Base-by-base conservation (phyloP, 2,329 filamentous ascomycete species). In the Microdochium trichocladiopsis region DNA sequence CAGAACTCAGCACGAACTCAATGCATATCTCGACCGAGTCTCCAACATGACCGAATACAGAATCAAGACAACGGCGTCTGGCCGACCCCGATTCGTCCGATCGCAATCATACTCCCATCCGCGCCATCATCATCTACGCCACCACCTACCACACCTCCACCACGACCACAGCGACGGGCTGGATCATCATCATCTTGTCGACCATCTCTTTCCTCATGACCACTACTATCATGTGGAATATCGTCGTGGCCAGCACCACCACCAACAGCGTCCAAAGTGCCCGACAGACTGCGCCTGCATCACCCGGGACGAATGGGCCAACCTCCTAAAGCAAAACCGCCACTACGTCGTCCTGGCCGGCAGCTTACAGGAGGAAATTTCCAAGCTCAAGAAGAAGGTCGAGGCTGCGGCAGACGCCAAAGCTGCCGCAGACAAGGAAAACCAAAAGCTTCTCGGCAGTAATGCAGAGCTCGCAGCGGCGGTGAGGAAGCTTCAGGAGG, bases 231-330 rank as follows among this genome's bases (percentile, higher is more conserved):
- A 18, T 18, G 21, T 45, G 6, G 41, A 45, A 18, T 45, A 45
- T 12, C 41, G 18, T 10, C 16, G 41, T 18, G 54, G 56, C 43
- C 43, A 57, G 36, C 55, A 53, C 45, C 37, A 37, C 43, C 57
- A 54, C 5, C 33, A 50, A 11, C 54, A 54, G 55, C 14, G 16
- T n/a, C 45, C 25, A 43, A 48, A 25, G n/a, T 64, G 61, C 43
- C 56, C 55, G 43, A 60, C 64, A 8, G 53, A 57, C 58, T 65
- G 62, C 50, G 58, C 60, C n/a, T 56, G 60, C 25, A 53, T 64
- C 36, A 48, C 60, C 2, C 25, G 56, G 18, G 58, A 61, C n/a
- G 52, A 63, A 9, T 66, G 57, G 59, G 57, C 60, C 36, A 53
- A 25, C 28, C 36, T 64, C 10, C 21, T 53, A 16, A 53, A 54